Conservation (phyloP, 495 filamentous ascomycete genomes). For the Evernia prunastri region DNA sequence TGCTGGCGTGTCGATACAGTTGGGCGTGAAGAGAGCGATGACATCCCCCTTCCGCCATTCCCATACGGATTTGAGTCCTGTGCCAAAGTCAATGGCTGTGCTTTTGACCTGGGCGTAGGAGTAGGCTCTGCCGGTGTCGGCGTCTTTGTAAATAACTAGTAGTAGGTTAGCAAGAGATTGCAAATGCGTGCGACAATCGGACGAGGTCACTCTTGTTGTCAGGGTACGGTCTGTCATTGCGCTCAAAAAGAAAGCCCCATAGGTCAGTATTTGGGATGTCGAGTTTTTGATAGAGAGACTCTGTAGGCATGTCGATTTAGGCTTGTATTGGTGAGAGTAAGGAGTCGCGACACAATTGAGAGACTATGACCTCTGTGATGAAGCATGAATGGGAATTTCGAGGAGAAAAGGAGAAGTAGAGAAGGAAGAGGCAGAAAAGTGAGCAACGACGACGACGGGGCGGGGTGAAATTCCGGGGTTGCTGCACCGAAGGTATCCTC, state of each 20-base stretch:
- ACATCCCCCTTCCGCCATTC: conserved; percentile 79
- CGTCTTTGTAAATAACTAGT: conserved; percentile 73
- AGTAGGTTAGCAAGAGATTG: conserved; percentile 5
- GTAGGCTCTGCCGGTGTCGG: conserved; percentile 63
- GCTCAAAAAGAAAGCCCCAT: conserved; percentile 72
- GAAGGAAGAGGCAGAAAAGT: background rate
- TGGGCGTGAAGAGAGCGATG: conserved; percentile 63
- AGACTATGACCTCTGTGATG: background rate
- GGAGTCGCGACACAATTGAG: background rate
- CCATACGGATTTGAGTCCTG: conserved; percentile 66
- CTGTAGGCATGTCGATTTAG: conserved; percentile 23
- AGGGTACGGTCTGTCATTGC: conserved; percentile 56
- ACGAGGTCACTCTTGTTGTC: conserved; percentile 53
- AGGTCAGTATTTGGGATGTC: conserved; percentile 62
- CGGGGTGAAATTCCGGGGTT: background rate
- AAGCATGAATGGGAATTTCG: background rate
- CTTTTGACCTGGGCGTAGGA: conserved; percentile 63
- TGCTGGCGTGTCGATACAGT: conserved; percentile 64
- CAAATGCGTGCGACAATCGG: background rate
- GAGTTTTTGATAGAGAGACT: conserved; percentile 44
- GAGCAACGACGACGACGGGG: background rate
- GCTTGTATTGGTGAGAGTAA: background rate
- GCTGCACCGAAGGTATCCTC: too few species aligned
- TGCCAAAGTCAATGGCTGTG: conserved; percentile 67
- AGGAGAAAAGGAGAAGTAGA: background rate